These are phyloP conservation scores for Gryganskiella cystojenkinii DNA, from an alignment of 192 early-diverging fungal species.

Conservation along the genomic window DNA sequence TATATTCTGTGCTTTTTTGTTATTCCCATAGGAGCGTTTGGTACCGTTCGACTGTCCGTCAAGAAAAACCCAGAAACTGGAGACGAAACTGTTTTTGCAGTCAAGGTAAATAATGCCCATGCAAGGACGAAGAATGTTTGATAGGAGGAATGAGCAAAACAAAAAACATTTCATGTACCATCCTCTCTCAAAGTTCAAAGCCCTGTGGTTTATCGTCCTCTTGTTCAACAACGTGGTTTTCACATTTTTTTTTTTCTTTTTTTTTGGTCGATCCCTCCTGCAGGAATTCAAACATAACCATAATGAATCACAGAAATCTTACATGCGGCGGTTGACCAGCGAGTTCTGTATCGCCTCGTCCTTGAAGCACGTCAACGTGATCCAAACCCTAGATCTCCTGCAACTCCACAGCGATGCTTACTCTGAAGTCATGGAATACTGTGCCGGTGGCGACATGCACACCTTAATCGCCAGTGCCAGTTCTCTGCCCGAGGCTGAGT, in stretches of 20 bases:
- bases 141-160: neutral
- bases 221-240: neutral
- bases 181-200: no score
- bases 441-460: conserved; percentile 84
- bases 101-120: conserved; percentile 34
- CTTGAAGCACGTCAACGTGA: conserved; percentile 80
- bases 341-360: conserved; percentile 89
- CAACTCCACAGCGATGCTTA: conserved; percentile 73
- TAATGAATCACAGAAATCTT: conserved; percentile 58
- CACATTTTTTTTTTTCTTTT: neutral
- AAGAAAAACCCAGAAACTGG: conserved; percentile 28
- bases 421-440: conserved; percentile 87
- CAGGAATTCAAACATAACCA: conserved; percentile 88
- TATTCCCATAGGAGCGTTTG: conserved; percentile 31
- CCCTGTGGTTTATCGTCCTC: neutral
- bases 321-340: conserved; percentile 65
- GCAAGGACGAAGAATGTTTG: no score
- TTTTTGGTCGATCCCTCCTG: no score
- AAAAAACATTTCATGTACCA: no score
- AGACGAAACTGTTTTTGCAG: conserved; percentile 20
- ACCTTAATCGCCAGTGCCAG: conserved; percentile 71
- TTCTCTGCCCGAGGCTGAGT: conserved; percentile 60
- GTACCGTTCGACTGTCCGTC: conserved; percentile 29
- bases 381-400: conserved; percentile 81
- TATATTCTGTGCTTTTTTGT: neutral